Percentiles rank a stretch among this genome's conserved stretches.
These are phyloP conservation scores for Xerocomellus amylosporus DNA, from an alignment of 768 basidiomycete genomes.

Conservation along the genomic window DNA sequence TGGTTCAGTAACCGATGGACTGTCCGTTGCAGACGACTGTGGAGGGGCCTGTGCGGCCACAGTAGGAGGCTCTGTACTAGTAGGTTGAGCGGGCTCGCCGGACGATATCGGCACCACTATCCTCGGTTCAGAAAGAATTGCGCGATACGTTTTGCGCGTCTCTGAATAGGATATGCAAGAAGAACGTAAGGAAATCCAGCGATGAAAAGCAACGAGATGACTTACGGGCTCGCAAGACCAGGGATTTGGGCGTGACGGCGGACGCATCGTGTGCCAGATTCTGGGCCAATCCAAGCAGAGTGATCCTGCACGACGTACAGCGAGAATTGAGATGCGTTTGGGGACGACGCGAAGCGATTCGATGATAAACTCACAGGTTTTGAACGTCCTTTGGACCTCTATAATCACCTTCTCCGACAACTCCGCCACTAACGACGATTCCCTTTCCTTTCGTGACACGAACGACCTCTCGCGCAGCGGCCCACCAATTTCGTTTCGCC, in stretches of 20 bases:
- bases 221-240: conserved; percentile 74
- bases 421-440: conserved; percentile 69
- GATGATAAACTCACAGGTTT: conserved; percentile 57
- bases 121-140: conserved; percentile 72
- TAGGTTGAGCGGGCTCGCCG: not conserved
- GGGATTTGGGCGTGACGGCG: conserved; percentile 59
- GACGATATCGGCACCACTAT: conserved; percentile 49
- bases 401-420: conserved; percentile 55
- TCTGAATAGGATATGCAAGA: conserved; percentile 42
- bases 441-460: conserved; percentile 81
- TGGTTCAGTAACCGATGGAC: not conserved
- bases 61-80: not conserved
- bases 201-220: not conserved
- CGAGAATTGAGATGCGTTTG: not conserved
- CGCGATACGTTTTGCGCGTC: conserved; percentile 78
- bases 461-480: conserved; percentile 68
- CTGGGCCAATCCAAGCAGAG: conserved; percentile 65
- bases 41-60: not conserved
- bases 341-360: not conserved
- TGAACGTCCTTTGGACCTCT: conserved; percentile 70
- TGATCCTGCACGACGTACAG: conserved; percentile 44
- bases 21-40: not conserved
- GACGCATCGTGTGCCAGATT: conserved; percentile 63
- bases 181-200: not conserved
- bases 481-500: conserved; percentile 84